Evolutionary conservation across 805 yeast genomes (phyloP), one percentile per base, ranked within the genome.

Genomic region (Cyberlindnera mycetangii): DNA sequence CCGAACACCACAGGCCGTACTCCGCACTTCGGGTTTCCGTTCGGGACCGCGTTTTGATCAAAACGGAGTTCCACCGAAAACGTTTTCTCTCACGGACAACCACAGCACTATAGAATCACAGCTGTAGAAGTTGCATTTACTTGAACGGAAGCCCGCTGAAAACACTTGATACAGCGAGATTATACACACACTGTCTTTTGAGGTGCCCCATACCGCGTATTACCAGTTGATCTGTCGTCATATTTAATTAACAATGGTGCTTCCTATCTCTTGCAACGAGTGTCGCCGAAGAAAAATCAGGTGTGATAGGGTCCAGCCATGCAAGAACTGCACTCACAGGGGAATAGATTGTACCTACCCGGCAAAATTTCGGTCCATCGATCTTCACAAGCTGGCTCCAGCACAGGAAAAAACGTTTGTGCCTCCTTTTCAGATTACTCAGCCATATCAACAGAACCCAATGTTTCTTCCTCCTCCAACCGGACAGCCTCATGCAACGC

Each of bases 241-340:
- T n/a, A n/a, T n/a, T n/a, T n/a, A 10, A 25, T n/a, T 11, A 8
- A 18, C 36, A 3, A 50, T 50, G 55, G 52, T 53, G 22, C 27
- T 42, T 4, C 61, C 62, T 0, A 51, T 58, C 12, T 54, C 59
- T 1, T 56, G 62, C 32, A 53, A 51, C 18, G 60, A 56, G 45
- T 58, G 62, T 40, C 50, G 62, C 20, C 46, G 61, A 1, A 31
- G 62, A 3, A 58, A 58, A 48, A 55, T 58, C 42, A 45, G 57
- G 1, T 58, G 62, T 31, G 25, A 39, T 30, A 52, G 55, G 21
- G 46, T 48, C 5, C 33, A 37, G 2, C 54, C 58, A 0, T 58
- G 62, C 24, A 30, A 31, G 20, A 50, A 45, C 45, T 58, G 62
- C 32, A 2, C 36, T 4, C 32, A 43, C 7, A 44, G 49, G 34